phyloP scores from a whole-genome alignment of 2,329 filamentous ascomycete species.

The Leptoxyphium fumago region DNA sequence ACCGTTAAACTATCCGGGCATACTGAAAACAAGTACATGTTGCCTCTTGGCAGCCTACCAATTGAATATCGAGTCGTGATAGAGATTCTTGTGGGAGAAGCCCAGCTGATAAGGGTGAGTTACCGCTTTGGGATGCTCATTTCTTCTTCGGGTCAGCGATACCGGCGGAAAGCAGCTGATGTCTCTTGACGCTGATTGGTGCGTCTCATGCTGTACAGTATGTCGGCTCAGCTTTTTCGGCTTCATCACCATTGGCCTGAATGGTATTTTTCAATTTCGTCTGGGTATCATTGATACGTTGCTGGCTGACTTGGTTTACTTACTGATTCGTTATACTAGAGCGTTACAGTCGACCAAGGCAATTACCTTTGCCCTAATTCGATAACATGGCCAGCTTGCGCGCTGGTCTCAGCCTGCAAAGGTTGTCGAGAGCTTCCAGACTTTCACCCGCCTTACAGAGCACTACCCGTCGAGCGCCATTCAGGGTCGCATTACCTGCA shows the following conservation, averaged over 20 bases:
- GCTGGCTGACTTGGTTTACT: not conserved
- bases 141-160: too few relatives aligned
- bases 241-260: not conserved
- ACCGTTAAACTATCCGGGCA: constrained; percentile 5
- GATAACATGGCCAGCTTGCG: constrained; percentile 8
- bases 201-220: too few relatives aligned
- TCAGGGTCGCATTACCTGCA: not conserved
- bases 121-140: too few relatives aligned
- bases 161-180: too few relatives aligned
- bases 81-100: too few relatives aligned
- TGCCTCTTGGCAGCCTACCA: too few relatives aligned
- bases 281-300: not conserved
- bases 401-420: constrained; percentile 2
- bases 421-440: not conserved
- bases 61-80: too few relatives aligned
- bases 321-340: not conserved
- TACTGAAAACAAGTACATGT: too few relatives aligned
- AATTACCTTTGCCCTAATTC: not conserved
- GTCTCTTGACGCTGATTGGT: too few relatives aligned
- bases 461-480: not conserved
- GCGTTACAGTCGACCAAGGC: not conserved
- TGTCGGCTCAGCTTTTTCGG: not conserved
- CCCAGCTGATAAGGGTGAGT: too few relatives aligned
- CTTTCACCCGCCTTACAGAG: not conserved
- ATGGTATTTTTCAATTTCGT: not conserved